A percentile compares a stretch with the other conserved stretches of the same genome.
Evolutionary conservation across 1,284 basidiomycete genomes (phyloP).

Genomic region (Naganishia cerealis): DNA sequence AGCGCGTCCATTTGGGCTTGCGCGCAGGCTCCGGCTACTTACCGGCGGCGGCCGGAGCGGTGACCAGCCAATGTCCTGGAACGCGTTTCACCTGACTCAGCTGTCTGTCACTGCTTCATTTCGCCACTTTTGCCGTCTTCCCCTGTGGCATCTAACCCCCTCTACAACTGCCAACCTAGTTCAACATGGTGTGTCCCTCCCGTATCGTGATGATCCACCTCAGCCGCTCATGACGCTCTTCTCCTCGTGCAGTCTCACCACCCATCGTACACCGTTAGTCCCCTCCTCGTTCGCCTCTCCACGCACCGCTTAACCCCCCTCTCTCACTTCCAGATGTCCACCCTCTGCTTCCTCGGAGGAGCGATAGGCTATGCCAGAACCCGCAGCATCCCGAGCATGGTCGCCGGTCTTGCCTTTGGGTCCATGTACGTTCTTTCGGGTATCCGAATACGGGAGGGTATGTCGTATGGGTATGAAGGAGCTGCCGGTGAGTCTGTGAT

Average conservation of each 20-base stretch:
- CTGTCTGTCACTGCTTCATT: not conserved
- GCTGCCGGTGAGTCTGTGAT: conserved; percentile 35
- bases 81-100: not conserved
- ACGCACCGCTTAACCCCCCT: not conserved
- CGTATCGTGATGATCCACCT: not conserved
- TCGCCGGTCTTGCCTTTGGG: conserved; percentile 38
- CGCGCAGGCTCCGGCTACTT: conserved; percentile 2
- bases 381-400: conserved; percentile 35
- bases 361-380: conserved; percentile 37
- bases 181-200: conserved; percentile 13
- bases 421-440: conserved; percentile 35
- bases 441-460: conserved; percentile 38
- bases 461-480: conserved; percentile 38
- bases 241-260: conserved; percentile 30
- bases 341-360: conserved; percentile 37
- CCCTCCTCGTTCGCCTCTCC: not conserved
- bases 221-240: not conserved
- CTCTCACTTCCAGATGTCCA: conserved; percentile 29
- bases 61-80: not conserved
- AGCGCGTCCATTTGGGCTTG: no score
- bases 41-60: not conserved
- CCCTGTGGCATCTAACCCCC: not conserved
- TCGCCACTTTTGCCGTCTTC: not conserved
- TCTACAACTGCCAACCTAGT: not conserved
- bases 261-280: conserved; percentile 34